Conservation (phyloP, 148 eudicot genomes). For the Suaeda aralocaspica region DNA sequence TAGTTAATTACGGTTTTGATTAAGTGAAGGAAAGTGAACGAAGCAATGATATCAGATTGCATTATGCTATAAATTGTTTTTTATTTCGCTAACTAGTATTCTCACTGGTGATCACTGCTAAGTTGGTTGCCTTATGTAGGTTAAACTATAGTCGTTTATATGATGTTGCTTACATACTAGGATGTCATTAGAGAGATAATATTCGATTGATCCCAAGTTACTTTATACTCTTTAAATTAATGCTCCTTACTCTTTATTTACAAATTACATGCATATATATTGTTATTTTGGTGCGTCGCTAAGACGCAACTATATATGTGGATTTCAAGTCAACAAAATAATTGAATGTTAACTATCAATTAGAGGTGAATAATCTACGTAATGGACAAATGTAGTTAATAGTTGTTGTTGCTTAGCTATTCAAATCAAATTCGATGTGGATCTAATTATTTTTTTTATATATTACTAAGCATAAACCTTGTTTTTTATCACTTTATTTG, state of each 20-base stretch:
- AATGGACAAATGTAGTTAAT: no score
- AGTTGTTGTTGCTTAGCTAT: no score
- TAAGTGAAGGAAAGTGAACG: constrained; percentile 18
- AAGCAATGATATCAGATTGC: constrained; percentile 25
- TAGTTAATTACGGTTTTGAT: no score
- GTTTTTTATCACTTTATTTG: no score
- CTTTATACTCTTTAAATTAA: background rate
- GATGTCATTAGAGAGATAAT: constrained; percentile 7
- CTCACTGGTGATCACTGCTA: background rate
- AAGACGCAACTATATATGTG: no score
- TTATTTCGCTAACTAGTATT: background rate
- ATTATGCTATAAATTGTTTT: constrained; percentile 4
- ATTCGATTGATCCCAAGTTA: no score
- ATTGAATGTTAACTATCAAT: no score
- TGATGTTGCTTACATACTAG: constrained; percentile 6
- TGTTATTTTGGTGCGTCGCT: background rate
- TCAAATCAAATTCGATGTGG: background rate
- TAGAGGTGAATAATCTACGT: no score
- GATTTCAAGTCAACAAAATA: no score
- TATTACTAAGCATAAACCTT: no score
- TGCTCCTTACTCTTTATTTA: no score
- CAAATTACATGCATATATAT: background rate
- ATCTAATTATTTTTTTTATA: background rate
- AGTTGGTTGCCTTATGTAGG: constrained; percentile 6
- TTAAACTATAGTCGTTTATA: background rate